Evolutionary conservation across 2,329 filamentous ascomycete species (phyloP), one percentile per base, ranked within the genome.

Genomic region (Colletotrichum graminicola): DNA sequence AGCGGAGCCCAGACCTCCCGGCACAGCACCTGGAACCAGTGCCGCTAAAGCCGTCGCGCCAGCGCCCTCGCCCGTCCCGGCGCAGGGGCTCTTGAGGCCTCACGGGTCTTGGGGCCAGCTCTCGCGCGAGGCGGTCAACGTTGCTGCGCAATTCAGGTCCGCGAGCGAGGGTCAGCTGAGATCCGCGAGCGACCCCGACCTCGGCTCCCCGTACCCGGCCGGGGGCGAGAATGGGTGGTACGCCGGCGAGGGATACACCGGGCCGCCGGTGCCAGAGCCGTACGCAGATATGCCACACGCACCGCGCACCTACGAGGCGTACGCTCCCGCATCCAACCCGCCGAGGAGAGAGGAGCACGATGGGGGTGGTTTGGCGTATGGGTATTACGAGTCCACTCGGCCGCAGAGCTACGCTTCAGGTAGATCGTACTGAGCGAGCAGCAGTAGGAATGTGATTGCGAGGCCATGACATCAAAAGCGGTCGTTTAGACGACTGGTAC

Each of bases 361-460:
- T 10, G 67, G 26, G 29, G 16, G 26, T 3, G 65, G 63, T 16
- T 16, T 36, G 26, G 63, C 57, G 0, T 63, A 61, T 34, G 68
- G 68, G 11, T 62, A 63, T 29, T 55, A 71, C 52, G 68, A 71
- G 23, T 45, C 52, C 16, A 45, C 41, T 1, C 43, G 68, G 36
- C 68, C 68, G 4, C 68, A 62, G 64, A 71, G 52, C 51, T 71
- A 68, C 45, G 62, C 62, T 18, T 67, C 68, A 14, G 68, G 68
- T 5, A 68, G 65, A 45, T 71, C 68, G 14, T 68, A 71, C 23
- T 71, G 45, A 63, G 26, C 59, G 43, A 57, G n/a, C 26, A 39
- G 29, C 26, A n/a, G 36, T 7, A 23, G n/a, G 2, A 57, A 57
- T 18, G 32, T 8, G 32, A 11, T 21, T 18, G 32, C 47, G 6